Evolutionary conservation across 345 rosid genomes (phyloP).

Genomic region (Abelmoschus esculentus): DNA sequence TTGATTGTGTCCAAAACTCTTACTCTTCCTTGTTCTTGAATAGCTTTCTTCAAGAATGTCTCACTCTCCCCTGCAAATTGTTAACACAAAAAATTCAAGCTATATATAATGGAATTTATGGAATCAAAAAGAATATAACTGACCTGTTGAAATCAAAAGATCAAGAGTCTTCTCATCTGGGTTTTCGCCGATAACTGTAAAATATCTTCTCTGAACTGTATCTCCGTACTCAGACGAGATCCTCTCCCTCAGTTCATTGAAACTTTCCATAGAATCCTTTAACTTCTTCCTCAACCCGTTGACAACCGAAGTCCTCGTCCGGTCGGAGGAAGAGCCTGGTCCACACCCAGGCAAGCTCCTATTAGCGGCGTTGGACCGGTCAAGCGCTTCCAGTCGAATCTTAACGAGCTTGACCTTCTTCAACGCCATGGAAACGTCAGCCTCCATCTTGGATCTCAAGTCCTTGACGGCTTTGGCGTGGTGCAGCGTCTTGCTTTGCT

Average conservation of each 20-base stretch:
- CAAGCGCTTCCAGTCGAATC: not conserved
- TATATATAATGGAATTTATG: no score
- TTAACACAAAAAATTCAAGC: not conserved
- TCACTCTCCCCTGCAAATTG: constrained; percentile 36
- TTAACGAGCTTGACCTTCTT: not conserved
- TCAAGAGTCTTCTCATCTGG: not conserved
- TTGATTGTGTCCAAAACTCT: constrained; percentile 57
- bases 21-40: constrained; percentile 85
- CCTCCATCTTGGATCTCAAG: not conserved
- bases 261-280: constrained; percentile 78
- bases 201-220: not conserved
- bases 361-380: not conserved
- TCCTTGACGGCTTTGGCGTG: not conserved
- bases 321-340: constrained; percentile 78
- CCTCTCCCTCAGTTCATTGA: constrained; percentile 51
- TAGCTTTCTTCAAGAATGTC: constrained; percentile 72
- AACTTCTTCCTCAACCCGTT: constrained; percentile 43
- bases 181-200: not conserved
- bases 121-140: not conserved
- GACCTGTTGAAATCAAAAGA: not conserved
- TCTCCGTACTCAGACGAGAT: constrained; percentile 18
- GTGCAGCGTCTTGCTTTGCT: not conserved
- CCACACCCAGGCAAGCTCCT: constrained; percentile 47
- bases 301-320: constrained; percentile 63
- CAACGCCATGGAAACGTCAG: not conserved